Conservation (phyloP, 495 filamentous ascomycete species). For the Parathielavia hyrcaniae region DNA sequence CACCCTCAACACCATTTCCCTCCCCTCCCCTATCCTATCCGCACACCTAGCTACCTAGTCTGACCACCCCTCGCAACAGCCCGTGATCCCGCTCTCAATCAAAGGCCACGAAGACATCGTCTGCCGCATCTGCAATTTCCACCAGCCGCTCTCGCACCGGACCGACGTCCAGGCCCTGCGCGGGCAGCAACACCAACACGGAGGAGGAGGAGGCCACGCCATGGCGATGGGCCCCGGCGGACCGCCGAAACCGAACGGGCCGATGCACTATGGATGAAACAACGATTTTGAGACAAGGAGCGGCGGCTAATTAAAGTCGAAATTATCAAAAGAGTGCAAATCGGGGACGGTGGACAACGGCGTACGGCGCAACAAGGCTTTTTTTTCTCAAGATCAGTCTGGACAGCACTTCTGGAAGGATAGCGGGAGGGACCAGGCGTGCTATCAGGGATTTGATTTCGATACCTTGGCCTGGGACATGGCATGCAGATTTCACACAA, state of each 20-base stretch:
- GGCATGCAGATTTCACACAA: too few relatives aligned
- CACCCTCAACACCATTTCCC: too few relatives aligned
- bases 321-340: too few relatives aligned
- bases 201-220: slow-evolving; percentile 31
- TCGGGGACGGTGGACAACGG: neutral
- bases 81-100: slow-evolving; percentile 50
- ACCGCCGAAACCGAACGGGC: slow-evolving; percentile 27
- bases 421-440: too few relatives aligned
- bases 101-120: slow-evolving; percentile 50
- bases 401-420: too few relatives aligned
- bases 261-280: slow-evolving; percentile 37
- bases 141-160: slow-evolving; percentile 49
- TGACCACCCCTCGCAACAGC: slow-evolving; percentile 28
- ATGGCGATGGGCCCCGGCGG: slow-evolving; percentile 44
- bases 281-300: too few relatives aligned
- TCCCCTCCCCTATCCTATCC: too few relatives aligned
- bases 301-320: too few relatives aligned
- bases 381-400: neutral
- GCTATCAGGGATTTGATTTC: too few relatives aligned
- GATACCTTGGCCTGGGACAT: too few relatives aligned
- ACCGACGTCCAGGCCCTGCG: slow-evolving; percentile 46
- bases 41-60: too few relatives aligned
- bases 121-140: slow-evolving; percentile 51
- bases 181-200: too few relatives aligned
- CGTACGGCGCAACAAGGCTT: neutral